Evolutionary conservation across 208 protist species (phyloP).

Genomic region (Tetramitus jugosus): DNA sequence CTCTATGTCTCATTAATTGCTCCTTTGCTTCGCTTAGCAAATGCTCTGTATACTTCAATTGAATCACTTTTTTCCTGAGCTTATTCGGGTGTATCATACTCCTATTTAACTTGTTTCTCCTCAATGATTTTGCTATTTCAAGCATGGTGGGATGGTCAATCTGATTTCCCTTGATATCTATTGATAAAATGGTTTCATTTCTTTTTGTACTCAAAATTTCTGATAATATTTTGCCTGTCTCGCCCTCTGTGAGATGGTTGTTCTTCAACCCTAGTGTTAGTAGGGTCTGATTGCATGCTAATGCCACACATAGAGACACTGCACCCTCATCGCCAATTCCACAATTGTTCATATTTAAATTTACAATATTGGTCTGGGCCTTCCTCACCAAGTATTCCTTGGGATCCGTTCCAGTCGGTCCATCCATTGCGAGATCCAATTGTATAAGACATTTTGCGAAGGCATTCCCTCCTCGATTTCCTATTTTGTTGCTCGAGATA

Average conservation of each 20-base stretch:
- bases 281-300: neutral
- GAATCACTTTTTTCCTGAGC: neutral
- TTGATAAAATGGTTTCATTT: neutral
- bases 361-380: too few species aligned
- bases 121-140: neutral
- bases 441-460: neutral
- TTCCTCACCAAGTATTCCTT: too few species aligned
- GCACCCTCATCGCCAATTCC: neutral
- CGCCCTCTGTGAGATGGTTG: slow-evolving; percentile 13
- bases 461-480: neutral
- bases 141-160: neutral
- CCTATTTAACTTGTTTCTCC: neutral
- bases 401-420: too few species aligned
- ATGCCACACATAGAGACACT: neutral
- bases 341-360: slow-evolving; percentile 3
- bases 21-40: neutral
- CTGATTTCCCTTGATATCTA: slow-evolving; percentile 19
- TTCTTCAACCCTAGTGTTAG: neutral
- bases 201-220: neutral
- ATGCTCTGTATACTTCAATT: slow-evolving; percentile 7
- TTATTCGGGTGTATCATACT: neutral
- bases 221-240: neutral
- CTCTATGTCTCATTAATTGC: too few species aligned
- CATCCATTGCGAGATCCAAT: neutral
- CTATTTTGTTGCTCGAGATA: slow-evolving; percentile 6